Conservation (phyloP, 257 asterid genomes). For the Jasminum sambac region DNA sequence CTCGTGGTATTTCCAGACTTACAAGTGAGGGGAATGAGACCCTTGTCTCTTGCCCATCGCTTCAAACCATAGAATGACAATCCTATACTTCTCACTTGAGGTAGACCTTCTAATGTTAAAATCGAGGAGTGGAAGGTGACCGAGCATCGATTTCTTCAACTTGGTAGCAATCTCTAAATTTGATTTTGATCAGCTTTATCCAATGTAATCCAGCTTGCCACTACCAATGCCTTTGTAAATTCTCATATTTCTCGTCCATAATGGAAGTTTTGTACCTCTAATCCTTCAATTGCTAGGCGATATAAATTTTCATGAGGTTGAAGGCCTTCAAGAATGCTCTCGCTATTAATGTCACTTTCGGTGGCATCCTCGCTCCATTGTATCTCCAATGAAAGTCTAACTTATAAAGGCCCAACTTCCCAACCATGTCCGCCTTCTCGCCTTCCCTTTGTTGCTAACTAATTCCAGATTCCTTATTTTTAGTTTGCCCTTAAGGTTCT, state of each 20-base stretch:
- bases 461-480: slow-evolving; percentile 21
- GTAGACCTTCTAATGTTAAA: too few species aligned
- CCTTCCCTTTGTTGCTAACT: slow-evolving; percentile 29
- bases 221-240: slow-evolving; percentile 2
- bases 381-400: slow-evolving; percentile 24
- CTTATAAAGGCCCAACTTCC: not conserved
- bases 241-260: too few species aligned
- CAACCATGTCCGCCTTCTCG: slow-evolving; percentile 17
- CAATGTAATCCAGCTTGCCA: slow-evolving; percentile 5
- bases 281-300: too few species aligned
- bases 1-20: too few species aligned
- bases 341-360: not conserved
- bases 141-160: too few species aligned
- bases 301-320: slow-evolving; percentile 12
- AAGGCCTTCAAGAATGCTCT: slow-evolving; percentile 37
- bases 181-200: not conserved
- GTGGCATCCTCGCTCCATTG: not conserved
- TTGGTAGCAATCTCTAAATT: too few species aligned
- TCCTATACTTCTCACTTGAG: too few species aligned
- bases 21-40: not conserved
- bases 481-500: slow-evolving; percentile 24
- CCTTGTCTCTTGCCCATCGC: not conserved
- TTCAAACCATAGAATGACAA: too few species aligned
- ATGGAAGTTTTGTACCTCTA: too few species aligned
- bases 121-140: too few species aligned